Evolutionary conservation across 257 asterid species (phyloP).

Genomic region (Pogostemon cablin): DNA sequence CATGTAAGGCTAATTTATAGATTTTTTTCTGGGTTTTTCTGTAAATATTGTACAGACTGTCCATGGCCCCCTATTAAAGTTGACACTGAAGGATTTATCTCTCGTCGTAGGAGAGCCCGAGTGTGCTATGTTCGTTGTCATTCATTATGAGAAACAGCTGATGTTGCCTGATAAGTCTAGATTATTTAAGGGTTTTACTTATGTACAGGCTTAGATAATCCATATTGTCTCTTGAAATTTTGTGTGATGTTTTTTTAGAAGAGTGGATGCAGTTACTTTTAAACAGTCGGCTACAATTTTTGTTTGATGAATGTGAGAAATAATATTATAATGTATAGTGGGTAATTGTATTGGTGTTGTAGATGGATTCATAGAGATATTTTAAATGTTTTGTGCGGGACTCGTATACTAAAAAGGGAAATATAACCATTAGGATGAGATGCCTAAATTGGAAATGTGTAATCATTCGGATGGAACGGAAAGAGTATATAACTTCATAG

Average conservation of each 20-base stretch:
- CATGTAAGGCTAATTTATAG: constrained; percentile 61
- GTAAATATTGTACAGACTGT: constrained; percentile 42
- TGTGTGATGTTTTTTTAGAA: neutral
- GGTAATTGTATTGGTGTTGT: too few species aligned
- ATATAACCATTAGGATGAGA: too few species aligned
- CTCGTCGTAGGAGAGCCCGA: neutral
- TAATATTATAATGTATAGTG: too few species aligned
- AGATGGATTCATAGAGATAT: too few species aligned
- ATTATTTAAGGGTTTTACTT: neutral
- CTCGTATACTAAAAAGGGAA: too few species aligned
- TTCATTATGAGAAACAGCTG: neutral
- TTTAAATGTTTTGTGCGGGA: too few species aligned
- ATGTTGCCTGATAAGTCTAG: constrained; percentile 3
- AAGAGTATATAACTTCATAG: too few species aligned
- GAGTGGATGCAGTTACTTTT: neutral
- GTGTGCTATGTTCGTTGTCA: neutral
- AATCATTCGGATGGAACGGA: too few species aligned
- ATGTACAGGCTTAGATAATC: neutral
- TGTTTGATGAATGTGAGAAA: too few species aligned
- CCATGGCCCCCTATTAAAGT: neutral
- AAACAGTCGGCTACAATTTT: too few species aligned
- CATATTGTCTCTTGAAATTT: neutral
- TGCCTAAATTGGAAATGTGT: too few species aligned
- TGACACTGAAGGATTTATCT: constrained; percentile 9
- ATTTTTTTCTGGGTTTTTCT: neutral